Evolutionary conservation across 23 red algal species (phyloP), one percentile per base, ranked within the genome.

Genomic region (Gracilaria domingensis): DNA sequence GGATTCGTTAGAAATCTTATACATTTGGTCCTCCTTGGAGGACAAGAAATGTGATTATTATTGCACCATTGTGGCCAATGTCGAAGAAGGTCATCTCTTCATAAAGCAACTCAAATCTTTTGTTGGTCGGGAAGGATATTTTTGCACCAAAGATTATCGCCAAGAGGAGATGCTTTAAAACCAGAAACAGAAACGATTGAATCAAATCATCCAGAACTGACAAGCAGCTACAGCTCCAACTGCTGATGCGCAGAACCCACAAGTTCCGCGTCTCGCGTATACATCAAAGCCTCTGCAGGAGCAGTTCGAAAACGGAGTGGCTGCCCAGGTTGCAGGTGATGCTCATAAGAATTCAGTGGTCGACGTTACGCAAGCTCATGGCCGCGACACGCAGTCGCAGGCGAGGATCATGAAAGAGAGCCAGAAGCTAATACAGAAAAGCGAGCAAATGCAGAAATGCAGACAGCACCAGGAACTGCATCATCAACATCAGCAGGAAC

Each of bases 41-140:
- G 87, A 90, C 40, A 90, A 84, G 37, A 73, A 75, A 5, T 59
- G 79, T 18, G 89, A 92, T 35, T 57, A 38, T 45, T 92, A 73
- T 38, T 79, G 89, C 2, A 26, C 69, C 58, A 13, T 51, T 73
- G 34, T 92, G 8, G 64, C 48, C 13, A 83, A 65, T 51, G 65
- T 71, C 32, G 57, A 66, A 65, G 77, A 92, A 59, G 89, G 79
- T 28, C 55, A 92, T 61, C 11, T 13, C 34, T 49, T 92, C 81
- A 48, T 92, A 20, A 40, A 83, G 18, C 89, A 92, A 77, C 62
- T 83, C 50, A 83, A 84, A 30, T 39, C 32, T 37, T 32, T 84
- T 0, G 37, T 78, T 25, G 14, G 67, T 18, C 76, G 55, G 44
- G 89, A 92, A 62, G 79, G 89, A 3, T 75, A 75, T 47, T 25